A percentile compares a stretch with the other conserved stretches of the same genome.
phyloP scores from a whole-genome alignment of 768 basidiomycete species.

The Naganishia onofrii region DNA sequence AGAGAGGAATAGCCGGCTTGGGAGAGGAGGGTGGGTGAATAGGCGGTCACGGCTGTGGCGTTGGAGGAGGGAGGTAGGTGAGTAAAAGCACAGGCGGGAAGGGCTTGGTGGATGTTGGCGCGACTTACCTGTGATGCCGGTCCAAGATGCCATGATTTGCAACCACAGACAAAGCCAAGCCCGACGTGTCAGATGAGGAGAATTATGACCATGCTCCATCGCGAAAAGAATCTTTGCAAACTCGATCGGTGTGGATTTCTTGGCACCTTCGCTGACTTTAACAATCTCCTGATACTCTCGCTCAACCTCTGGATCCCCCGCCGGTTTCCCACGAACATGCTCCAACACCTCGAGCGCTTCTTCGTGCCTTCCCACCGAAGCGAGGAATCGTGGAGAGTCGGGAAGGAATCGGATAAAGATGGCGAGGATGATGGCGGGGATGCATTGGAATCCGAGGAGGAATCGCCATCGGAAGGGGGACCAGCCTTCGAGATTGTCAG shows the following conservation, averaged over 20 bases:
- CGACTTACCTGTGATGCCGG: slow-evolving; percentile 36
- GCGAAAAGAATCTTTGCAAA: slow-evolving; percentile 17
- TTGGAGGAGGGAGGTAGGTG: no score
- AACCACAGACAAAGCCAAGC: slow-evolving; percentile 39
- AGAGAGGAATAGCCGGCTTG: slow-evolving; percentile 36
- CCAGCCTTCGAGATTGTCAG: slow-evolving; percentile 25
- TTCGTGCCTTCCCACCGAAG: slow-evolving; percentile 31
- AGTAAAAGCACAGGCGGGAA: no score
- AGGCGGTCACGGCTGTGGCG: slow-evolving; percentile 29
- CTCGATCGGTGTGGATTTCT: slow-evolving; percentile 24
- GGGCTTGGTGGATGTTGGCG: no score
- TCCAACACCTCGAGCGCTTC: slow-evolving; percentile 34
- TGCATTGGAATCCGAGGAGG: slow-evolving; percentile 37
- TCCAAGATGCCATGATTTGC: slow-evolving; percentile 38
- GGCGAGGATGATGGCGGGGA: slow-evolving; percentile 36
- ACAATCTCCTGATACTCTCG: slow-evolving; percentile 33
- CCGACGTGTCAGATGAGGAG: slow-evolving; percentile 32
- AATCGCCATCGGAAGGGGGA: slow-evolving; percentile 36
- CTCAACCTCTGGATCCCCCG: slow-evolving; percentile 20
- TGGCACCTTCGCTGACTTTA: slow-evolving; percentile 28
- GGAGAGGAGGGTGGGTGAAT: slow-evolving; percentile 36
- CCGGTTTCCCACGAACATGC: slow-evolving; percentile 32
- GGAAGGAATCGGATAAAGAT: slow-evolving; percentile 34
- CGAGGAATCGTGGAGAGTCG: slow-evolving; percentile 38
- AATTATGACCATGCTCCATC: slow-evolving; percentile 6